Evolutionary conservation across 345 rosid species (phyloP).

Genomic region (Citropsis articulata): DNA sequence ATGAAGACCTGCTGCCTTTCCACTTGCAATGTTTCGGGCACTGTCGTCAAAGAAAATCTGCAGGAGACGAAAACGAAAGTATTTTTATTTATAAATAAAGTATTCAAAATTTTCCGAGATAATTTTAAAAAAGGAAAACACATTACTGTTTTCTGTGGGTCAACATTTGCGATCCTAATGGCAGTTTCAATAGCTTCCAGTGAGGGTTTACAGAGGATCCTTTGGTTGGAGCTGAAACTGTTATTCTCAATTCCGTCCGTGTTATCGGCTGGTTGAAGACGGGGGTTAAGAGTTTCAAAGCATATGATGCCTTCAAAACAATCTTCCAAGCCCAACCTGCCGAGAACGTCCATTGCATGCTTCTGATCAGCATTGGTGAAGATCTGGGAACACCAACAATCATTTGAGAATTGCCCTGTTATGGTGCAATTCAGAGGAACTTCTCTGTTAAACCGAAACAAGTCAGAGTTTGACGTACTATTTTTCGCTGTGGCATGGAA

Average conservation of each 20-base stretch:
- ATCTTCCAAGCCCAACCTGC: slow-evolving; percentile 58
- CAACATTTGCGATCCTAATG: slow-evolving; percentile 47
- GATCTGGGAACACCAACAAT: slow-evolving; percentile 37
- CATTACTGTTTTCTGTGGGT: slow-evolving; percentile 76
- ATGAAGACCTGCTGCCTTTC: slow-evolving; percentile 68
- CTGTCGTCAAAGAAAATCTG: slow-evolving; percentile 93
- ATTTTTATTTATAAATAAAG: not conserved
- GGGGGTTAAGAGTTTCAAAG: slow-evolving; percentile 79
- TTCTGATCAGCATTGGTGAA: slow-evolving; percentile 76
- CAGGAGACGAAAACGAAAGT: not conserved
- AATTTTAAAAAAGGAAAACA: not conserved
- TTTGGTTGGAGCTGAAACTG: slow-evolving; percentile 17
- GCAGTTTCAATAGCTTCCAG: slow-evolving; percentile 68
- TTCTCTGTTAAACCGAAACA: not conserved
- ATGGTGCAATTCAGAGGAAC: not conserved
- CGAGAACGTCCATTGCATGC: slow-evolving; percentile 50
- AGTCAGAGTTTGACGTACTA: slow-evolving; percentile 39
- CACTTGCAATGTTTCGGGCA: slow-evolving; percentile 72
- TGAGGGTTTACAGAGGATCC: slow-evolving; percentile 69
- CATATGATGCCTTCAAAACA: slow-evolving; percentile 81
- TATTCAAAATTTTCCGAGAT: not conserved
- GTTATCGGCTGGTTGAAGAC: slow-evolving; percentile 17
- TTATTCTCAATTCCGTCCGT: slow-evolving; percentile 22
- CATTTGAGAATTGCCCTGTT: not conserved
- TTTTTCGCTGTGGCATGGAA: slow-evolving; percentile 79